These are phyloP conservation scores for Cenchrus americanus DNA, from an alignment of 176 grass and related monocot species.

Conservation along the genomic window DNA sequence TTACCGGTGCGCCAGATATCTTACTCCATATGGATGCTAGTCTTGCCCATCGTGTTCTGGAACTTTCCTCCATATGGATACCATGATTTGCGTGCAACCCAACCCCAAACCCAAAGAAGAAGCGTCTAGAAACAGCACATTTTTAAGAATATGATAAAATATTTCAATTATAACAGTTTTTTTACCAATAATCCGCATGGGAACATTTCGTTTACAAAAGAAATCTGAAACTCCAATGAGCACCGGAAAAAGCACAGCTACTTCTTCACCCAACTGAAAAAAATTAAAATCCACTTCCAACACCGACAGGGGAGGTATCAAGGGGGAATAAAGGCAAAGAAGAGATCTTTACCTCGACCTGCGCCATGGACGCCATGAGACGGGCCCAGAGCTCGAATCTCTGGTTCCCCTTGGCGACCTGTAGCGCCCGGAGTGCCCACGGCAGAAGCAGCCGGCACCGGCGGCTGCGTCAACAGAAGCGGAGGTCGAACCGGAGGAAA, in stretches of 20 bases:
- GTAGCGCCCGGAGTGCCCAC: background rate
- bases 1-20: background rate
- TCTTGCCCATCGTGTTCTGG: constrained; percentile 33
- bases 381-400: constrained; percentile 21
- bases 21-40: background rate
- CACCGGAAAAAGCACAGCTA: background rate
- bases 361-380: constrained; percentile 35
- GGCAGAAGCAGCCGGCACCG: background rate
- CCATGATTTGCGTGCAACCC: constrained; percentile 1
- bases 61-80: constrained; percentile 33
- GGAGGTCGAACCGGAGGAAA: background rate
- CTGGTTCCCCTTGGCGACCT: background rate
- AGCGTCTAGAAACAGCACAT: constrained; percentile 37
- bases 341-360: constrained; percentile 38
- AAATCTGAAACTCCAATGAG: background rate
- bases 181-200: background rate
- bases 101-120: constrained; percentile 7
- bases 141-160: background rate
- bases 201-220: background rate
- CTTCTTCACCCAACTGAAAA: background rate
- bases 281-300: background rate
- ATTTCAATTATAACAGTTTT: background rate
- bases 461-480: background rate
- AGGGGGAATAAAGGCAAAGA: background rate
- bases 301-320: background rate